phyloP scores from a whole-genome alignment of 495 filamentous ascomycete species.

The Aspergillus campestris region DNA sequence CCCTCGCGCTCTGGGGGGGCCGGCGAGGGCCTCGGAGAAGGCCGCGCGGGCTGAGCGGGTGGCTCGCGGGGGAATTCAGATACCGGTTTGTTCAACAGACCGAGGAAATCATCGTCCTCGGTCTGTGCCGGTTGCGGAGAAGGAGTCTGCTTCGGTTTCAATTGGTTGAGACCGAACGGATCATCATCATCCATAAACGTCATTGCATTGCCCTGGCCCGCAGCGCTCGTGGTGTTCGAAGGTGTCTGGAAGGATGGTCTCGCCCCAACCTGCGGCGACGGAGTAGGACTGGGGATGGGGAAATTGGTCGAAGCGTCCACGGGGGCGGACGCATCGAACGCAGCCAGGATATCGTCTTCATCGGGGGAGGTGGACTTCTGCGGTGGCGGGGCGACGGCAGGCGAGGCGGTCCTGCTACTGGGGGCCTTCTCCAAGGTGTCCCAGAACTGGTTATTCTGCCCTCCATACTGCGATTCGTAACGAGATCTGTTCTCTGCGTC shows the following conservation, averaged over 20 bases:
- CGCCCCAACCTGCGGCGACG: slow-evolving; percentile 20
- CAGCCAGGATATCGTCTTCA: slow-evolving; percentile 55
- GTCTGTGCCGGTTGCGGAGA: slow-evolving; percentile 24
- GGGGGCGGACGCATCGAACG: slow-evolving; percentile 51
- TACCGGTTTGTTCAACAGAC: slow-evolving; percentile 77
- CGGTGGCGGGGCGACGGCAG: slow-evolving; percentile 46
- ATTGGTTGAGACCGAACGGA: slow-evolving; percentile 74
- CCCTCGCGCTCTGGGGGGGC: slow-evolving; percentile 39
- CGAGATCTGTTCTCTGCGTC: slow-evolving; percentile 62
- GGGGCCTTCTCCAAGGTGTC: slow-evolving; percentile 50
- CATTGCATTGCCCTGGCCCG: slow-evolving; percentile 12
- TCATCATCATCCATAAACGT: slow-evolving; percentile 50
- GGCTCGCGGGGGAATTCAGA: slow-evolving; percentile 56
- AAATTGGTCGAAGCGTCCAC: slow-evolving; percentile 56
- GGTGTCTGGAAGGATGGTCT: slow-evolving; percentile 8
- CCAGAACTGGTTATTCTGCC: slow-evolving; percentile 56
- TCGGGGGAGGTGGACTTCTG: slow-evolving; percentile 23
- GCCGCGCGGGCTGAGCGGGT: slow-evolving; percentile 7
- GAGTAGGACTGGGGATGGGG: slow-evolving; percentile 35
- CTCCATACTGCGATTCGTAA: slow-evolving; percentile 67
- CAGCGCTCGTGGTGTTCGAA: slow-evolving; percentile 14
- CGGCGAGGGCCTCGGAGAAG: slow-evolving; percentile 14
- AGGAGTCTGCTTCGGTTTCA: slow-evolving; percentile 40
- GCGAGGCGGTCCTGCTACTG: slow-evolving; percentile 23
- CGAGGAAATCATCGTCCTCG: slow-evolving; percentile 79